phyloP scores from a whole-genome alignment of 805 yeast species.

The Torulaspora franciscae region DNA sequence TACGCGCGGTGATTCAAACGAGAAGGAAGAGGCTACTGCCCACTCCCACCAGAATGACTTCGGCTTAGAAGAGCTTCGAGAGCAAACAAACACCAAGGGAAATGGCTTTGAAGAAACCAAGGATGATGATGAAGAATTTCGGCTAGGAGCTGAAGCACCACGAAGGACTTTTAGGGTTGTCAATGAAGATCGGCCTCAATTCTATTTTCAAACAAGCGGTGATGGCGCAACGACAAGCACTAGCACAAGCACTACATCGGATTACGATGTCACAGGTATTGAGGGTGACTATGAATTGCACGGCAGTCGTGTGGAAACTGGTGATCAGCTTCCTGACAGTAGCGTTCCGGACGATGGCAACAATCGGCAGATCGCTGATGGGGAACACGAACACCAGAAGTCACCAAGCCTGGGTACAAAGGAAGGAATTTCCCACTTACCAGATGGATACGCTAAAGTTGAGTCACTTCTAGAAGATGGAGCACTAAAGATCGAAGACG shows the following conservation, averaged over 20 bases:
- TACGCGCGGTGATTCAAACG: background rate
- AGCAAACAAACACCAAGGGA: background rate
- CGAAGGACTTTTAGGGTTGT: slow-evolving; percentile 29
- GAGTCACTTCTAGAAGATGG: slow-evolving; percentile 3
- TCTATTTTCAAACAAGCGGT: slow-evolving; percentile 21
- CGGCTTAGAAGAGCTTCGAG: background rate
- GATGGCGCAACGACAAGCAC: slow-evolving; percentile 1
- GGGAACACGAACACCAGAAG: background rate
- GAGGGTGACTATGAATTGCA: background rate
- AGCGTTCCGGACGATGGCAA: no score
- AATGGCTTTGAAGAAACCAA: background rate
- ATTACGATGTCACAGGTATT: slow-evolving; percentile 6
- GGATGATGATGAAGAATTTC: background rate
- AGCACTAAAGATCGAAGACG: background rate
- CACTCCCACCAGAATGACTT: background rate
- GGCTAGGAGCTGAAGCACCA: background rate
- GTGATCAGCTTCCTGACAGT: background rate
- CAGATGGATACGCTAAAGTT: background rate
- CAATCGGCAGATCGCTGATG: background rate
- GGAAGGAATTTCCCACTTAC: background rate
- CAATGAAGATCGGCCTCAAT: slow-evolving; percentile 30
- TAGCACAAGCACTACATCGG: slow-evolving; percentile 2
- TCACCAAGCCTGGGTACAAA: background rate
- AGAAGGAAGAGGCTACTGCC: background rate
- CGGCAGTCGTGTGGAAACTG: background rate